Percentiles rank a stretch among this genome's conserved stretches.
These are phyloP conservation scores for Kluyveromyces sp. DNA, from an alignment of 1,139 yeast species.

Conservation along the genomic window DNA sequence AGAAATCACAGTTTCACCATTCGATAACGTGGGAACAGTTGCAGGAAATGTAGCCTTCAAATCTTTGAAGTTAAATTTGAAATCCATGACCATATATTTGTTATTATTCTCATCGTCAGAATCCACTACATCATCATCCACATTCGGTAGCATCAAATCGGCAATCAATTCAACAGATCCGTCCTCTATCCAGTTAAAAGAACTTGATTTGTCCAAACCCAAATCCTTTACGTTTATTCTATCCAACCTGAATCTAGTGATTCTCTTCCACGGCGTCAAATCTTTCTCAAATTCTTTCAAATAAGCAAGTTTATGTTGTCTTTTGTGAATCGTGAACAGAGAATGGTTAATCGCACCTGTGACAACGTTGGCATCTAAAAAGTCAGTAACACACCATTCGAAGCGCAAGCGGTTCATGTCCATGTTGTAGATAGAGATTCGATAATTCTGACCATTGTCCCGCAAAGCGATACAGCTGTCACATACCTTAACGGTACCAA, in stretches of 20 bases:
- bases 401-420: conserved; percentile 56
- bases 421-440: conserved; percentile 55
- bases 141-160: conserved; percentile 60
- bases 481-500: conserved; percentile 45
- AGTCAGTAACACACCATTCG: conserved; percentile 52
- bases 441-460: conserved; percentile 36
- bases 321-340: conserved; percentile 64
- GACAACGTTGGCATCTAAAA: conserved; percentile 61
- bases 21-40: conserved; percentile 45
- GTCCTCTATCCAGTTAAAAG: conserved; percentile 60
- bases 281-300: conserved; percentile 34
- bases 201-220: conserved; percentile 27
- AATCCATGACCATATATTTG: conserved; percentile 58
- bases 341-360: conserved; percentile 71
- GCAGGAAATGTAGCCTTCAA: conserved; percentile 53
- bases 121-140: conserved; percentile 30
- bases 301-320: conserved; percentile 42
- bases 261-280: conserved; percentile 41
- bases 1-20: conserved; percentile 50
- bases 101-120: conserved; percentile 29
- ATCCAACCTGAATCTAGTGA: conserved; percentile 57
- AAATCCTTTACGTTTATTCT: conserved; percentile 48
- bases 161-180: conserved; percentile 66
- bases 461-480: conserved; percentile 48
- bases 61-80: conserved; percentile 55